A percentile compares a stretch with the other conserved stretches of the same genome.
phyloP scores from a whole-genome alignment of 2,329 filamentous ascomycete genomes.

The Truncatella angustata region DNA sequence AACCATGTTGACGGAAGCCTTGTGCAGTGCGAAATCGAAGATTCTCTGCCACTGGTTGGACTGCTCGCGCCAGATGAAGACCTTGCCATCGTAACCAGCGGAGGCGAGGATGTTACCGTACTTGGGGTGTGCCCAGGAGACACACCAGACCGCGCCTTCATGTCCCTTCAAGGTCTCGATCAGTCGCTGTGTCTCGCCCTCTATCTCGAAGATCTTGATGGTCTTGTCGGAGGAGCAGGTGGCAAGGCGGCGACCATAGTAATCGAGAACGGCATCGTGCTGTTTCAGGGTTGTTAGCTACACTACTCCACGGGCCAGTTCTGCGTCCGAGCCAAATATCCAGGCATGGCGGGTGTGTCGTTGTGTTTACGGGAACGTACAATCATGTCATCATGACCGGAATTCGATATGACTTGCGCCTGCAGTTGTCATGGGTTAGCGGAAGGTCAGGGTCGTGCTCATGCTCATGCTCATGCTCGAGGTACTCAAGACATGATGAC shows the following conservation, averaged over 20 bases:
- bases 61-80: slow-evolving; percentile 97
- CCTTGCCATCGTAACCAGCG: slow-evolving; percentile 94
- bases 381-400: slow-evolving; percentile 99
- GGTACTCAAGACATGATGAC: too few species aligned
- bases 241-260: slow-evolving; percentile 93
- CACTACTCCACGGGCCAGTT: too few species aligned
- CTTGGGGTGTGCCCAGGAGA: slow-evolving; percentile 97
- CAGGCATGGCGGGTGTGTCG: not conserved
- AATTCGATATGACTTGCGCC: slow-evolving; percentile 76
- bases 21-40: slow-evolving; percentile 91
- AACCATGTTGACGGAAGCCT: slow-evolving; percentile 93
- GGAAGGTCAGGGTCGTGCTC: too few species aligned
- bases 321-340: too few species aligned
- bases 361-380: slow-evolving; percentile 48
- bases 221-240: slow-evolving; percentile 98
- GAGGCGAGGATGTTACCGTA: slow-evolving; percentile 97
- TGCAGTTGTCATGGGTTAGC: slow-evolving; percentile 17
- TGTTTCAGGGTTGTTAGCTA: slow-evolving; percentile 33
- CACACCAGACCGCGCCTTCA: slow-evolving; percentile 96
- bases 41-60: slow-evolving; percentile 75
- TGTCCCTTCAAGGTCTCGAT: slow-evolving; percentile 95
- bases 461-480: too few species aligned
- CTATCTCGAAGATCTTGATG: slow-evolving; percentile 98
- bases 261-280: slow-evolving; percentile 98
- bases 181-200: slow-evolving; percentile 85